Conservation (phyloP, 805 yeast species). For the Starmera pachycereana region DNA sequence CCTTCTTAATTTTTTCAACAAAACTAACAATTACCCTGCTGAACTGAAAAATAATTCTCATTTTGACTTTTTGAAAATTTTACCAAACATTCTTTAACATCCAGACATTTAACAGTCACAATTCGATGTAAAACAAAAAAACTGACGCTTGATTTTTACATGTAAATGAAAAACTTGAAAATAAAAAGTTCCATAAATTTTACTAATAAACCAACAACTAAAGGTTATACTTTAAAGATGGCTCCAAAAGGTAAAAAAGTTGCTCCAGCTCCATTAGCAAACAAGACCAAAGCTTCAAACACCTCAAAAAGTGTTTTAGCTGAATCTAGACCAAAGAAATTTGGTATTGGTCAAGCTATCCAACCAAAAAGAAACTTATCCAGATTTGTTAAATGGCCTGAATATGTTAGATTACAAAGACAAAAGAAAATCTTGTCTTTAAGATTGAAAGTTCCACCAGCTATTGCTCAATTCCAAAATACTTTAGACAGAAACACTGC, state of each 20-base stretch:
- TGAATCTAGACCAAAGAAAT: constrained; percentile 84
- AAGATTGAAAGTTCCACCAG: constrained; percentile 99
- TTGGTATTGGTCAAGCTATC: constrained; percentile 92
- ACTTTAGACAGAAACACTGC: constrained; percentile 99
- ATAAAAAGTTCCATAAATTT: no score
- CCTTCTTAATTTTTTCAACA: no score
- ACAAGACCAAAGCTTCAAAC: constrained; percentile 47
- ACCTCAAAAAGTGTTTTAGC: constrained; percentile 71
- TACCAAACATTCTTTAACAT: no score
- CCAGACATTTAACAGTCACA: no score
- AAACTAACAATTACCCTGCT: no score
- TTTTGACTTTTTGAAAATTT: no score
- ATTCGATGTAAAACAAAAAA: no score
- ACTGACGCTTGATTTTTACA: no score
- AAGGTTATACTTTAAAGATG: not conserved
- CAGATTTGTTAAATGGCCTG: constrained; percentile 99
- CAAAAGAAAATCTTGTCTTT: constrained; percentile 92
- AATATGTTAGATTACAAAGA: constrained; percentile 96
- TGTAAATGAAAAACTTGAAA: no score
- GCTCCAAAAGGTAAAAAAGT: constrained; percentile 46
- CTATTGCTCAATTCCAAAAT: constrained; percentile 93
- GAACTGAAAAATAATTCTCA: no score
- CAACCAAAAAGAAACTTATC: constrained; percentile 95
- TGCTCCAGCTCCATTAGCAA: constrained; percentile 97
- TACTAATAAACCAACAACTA: no score